phyloP scores from a whole-genome alignment of 352 stramenopile genomes.

The Phytophthora hibernalis region DNA sequence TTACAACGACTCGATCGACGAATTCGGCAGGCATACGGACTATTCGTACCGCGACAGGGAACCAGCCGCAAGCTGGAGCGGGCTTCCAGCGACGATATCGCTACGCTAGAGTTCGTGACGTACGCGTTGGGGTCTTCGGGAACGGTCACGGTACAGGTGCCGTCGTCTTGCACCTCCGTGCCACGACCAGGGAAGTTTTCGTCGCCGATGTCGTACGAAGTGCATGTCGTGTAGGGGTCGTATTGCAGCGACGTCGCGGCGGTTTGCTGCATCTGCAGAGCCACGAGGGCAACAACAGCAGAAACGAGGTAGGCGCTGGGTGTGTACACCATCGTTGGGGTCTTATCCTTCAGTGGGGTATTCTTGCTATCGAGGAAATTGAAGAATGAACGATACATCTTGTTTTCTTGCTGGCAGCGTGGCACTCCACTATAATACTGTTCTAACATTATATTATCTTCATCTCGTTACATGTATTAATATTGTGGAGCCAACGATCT shows the following conservation, averaged over 20 bases:
- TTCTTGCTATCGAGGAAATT: conserved; percentile 2
- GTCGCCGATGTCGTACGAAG: neutral
- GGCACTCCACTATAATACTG: no score
- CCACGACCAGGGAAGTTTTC: conserved; percentile 7
- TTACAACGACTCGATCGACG: no score
- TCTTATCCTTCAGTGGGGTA: neutral
- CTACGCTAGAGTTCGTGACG: conserved; percentile 10
- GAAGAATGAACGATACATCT: neutral
- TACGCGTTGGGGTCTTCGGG: conserved; percentile 3
- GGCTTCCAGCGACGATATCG: no score
- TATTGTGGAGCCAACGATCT: neutral
- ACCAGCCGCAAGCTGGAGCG: conserved; percentile 9
- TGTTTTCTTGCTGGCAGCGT: neutral
- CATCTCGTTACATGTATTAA: neutral
- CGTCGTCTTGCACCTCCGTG: neutral
- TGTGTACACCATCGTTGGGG: conserved; percentile 4
- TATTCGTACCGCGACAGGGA: no score
- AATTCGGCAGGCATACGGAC: no score
- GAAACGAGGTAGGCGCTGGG: conserved; percentile 9
- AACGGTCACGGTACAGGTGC: conserved; percentile 7
- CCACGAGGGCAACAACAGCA: neutral
- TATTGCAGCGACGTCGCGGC: conserved; percentile 3
- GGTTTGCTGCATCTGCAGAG: conserved; percentile 4
- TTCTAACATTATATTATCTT: no score
- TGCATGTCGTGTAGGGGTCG: conserved; percentile 2